Evolutionary conservation across 2,329 filamentous ascomycete genomes (phyloP).

Genomic region (Fusarium oligoseptatum): DNA sequence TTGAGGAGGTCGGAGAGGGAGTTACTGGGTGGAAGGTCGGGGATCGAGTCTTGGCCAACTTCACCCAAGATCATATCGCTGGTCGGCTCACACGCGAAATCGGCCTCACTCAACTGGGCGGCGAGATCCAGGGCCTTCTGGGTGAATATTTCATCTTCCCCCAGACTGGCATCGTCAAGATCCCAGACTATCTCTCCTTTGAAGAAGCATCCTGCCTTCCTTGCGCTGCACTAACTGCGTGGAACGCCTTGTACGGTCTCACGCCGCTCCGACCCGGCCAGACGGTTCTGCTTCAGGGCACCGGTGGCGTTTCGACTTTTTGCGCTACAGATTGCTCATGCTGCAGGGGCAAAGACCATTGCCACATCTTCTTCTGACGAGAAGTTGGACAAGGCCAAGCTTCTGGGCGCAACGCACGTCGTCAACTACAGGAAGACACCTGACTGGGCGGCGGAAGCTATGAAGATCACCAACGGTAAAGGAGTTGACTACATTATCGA

Average conservation of each 20-base stretch:
- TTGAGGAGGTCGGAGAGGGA: slow-evolving; percentile 21
- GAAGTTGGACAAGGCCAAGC: slow-evolving; percentile 23
- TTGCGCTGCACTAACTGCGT: slow-evolving; percentile 31
- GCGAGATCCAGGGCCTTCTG: slow-evolving; percentile 22
- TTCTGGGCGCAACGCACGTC: slow-evolving; percentile 23
- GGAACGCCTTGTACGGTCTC: slow-evolving; percentile 29
- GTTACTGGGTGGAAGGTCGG: slow-evolving; percentile 26
- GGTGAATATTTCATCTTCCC: slow-evolving; percentile 39
- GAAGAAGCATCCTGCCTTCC: slow-evolving; percentile 35
- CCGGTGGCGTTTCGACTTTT: slow-evolving; percentile 27
- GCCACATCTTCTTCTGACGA: slow-evolving; percentile 36
- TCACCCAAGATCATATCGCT: slow-evolving; percentile 24
- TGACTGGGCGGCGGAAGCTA: slow-evolving; percentile 28
- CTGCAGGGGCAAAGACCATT: slow-evolving; percentile 42
- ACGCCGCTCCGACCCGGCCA: slow-evolving; percentile 48
- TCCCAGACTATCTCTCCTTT: slow-evolving; percentile 32
- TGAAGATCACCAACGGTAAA: slow-evolving; percentile 18
- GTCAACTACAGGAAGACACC: slow-evolving; percentile 28
- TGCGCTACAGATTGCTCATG: slow-evolving; percentile 25
- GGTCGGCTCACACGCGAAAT: slow-evolving; percentile 25
- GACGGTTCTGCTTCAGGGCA: slow-evolving; percentile 58
- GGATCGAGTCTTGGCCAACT: slow-evolving; percentile 27
- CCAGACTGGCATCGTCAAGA: slow-evolving; percentile 25
- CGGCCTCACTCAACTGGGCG: slow-evolving; percentile 19
- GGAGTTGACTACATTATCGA: slow-evolving; percentile 29